These are phyloP conservation scores for Ophiostoma novo-ulmi DNA, from an alignment of 2,329 filamentous ascomycete species.

Conservation along the genomic window DNA sequence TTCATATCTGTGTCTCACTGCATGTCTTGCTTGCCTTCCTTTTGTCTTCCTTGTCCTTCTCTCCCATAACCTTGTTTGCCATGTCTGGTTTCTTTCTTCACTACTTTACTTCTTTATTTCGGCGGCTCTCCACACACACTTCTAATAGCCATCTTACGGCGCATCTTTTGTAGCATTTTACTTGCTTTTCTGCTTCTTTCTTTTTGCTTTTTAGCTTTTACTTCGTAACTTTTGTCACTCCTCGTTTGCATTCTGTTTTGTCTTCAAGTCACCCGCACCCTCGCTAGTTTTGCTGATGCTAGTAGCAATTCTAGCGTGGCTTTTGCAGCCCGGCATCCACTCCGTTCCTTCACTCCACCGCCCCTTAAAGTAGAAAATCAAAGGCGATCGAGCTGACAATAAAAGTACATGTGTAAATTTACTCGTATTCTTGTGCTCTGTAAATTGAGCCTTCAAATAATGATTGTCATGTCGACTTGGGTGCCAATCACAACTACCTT, in stretches of 20 bases:
- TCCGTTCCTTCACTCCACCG: conserved; percentile 10
- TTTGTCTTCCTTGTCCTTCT: neutral
- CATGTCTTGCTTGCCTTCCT: neutral
- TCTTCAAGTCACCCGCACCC: neutral
- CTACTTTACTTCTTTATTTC: neutral
- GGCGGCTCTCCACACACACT: conserved; percentile 10
- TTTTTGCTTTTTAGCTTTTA: neutral
- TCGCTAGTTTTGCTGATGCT: neutral
- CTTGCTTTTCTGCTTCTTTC: neutral
- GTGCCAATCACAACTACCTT: neutral
- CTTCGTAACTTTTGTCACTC: neutral
- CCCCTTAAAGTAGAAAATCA: conserved; percentile 11
- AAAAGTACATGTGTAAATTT: neutral
- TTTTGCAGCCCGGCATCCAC: conserved; percentile 9
- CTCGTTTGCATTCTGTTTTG: neutral
- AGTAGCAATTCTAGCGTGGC: neutral
- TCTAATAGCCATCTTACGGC: neutral
- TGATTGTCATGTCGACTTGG: neutral
- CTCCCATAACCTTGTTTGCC: conserved; percentile 1
- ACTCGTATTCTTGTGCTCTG: neutral
- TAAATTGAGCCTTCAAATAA: neutral
- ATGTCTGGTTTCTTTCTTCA: neutral
- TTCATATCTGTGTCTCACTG: conserved; percentile 9
- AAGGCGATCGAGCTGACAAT: neutral
- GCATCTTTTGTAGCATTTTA: neutral